These are phyloP conservation scores for Plasmodium fragile DNA, from an alignment of 169 alveolate genomes.

Conservation along the genomic window DNA sequence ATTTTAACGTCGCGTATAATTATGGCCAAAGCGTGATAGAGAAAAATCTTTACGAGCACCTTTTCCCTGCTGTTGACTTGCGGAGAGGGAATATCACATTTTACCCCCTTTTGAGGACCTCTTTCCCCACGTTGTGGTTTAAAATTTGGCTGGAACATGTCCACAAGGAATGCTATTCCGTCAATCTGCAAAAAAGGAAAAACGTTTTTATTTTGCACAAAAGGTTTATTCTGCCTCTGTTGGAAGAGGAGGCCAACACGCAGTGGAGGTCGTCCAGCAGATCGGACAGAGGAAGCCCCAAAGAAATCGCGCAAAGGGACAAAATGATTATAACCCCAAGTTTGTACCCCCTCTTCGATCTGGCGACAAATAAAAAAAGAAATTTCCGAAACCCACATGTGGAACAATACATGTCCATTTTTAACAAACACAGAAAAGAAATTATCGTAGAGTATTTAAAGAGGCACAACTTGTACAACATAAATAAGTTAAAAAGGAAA, in stretches of 20 bases:
- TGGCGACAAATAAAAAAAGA: conserved; percentile 35
- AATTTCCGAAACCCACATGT: conserved; percentile 6
- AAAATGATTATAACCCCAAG: neutral
- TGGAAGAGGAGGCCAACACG: neutral
- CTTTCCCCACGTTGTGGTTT: conserved; percentile 25
- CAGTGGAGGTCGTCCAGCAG: neutral
- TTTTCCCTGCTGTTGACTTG: conserved; percentile 31
- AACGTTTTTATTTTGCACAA: conserved; percentile 26
- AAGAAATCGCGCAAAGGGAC: neutral
- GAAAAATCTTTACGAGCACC: conserved; percentile 56
- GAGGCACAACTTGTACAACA: conserved; percentile 52
- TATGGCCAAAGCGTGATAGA: conserved; percentile 34
- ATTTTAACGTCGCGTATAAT: conserved; percentile 50
- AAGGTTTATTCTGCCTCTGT: conserved; percentile 16
- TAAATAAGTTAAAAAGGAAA: conserved; percentile 40
- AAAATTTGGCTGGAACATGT: conserved; percentile 43
- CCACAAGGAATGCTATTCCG: conserved; percentile 14
- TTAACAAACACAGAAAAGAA: conserved; percentile 56
- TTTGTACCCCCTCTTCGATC: neutral
- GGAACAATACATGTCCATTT: conserved; percentile 5
- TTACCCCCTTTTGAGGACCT: conserved; percentile 6
- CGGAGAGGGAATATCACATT: conserved; percentile 9
- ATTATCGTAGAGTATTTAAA: conserved; percentile 66
- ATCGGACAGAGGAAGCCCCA: neutral
- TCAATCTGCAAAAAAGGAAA: conserved; percentile 27